A percentile compares a stretch with the other conserved stretches of the same genome.
phyloP scores from a whole-genome alignment of 148 eudicot genomes.

The Polygonum aviculare region DNA sequence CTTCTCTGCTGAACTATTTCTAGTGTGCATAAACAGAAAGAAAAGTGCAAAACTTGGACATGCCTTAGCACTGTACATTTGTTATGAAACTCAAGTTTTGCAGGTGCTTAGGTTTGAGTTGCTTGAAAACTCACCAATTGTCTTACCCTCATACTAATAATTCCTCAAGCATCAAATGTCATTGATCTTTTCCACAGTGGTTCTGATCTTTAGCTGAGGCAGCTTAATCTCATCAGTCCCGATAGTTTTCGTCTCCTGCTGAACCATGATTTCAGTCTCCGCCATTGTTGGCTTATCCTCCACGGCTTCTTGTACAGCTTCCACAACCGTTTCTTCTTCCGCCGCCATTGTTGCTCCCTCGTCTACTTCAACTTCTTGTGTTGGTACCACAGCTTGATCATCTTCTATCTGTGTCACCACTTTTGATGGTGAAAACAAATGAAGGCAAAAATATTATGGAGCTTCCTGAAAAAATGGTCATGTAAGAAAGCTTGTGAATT shows the following conservation, averaged over 20 bases:
- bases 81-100: background rate
- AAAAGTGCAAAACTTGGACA: background rate
- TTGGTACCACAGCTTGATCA: background rate
- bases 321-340: background rate
- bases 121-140: background rate
- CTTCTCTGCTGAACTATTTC: background rate
- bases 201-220: background rate
- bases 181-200: conserved; percentile 2
- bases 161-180: background rate
- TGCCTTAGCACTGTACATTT: background rate
- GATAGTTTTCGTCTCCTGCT: background rate
- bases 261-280: background rate
- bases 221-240: background rate
- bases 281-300: background rate
- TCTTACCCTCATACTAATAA: background rate
- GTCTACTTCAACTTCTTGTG: background rate
- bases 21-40: background rate
- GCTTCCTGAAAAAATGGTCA: background rate
- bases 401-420: background rate
- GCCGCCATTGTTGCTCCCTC: background rate
- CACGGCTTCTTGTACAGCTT: background rate
- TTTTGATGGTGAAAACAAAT: background rate
- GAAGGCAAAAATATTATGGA: background rate
- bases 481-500: background rate
- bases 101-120: background rate